These are phyloP conservation scores for Kuraishia ogatae DNA, from an alignment of 805 yeast species.

Conservation along the genomic window DNA sequence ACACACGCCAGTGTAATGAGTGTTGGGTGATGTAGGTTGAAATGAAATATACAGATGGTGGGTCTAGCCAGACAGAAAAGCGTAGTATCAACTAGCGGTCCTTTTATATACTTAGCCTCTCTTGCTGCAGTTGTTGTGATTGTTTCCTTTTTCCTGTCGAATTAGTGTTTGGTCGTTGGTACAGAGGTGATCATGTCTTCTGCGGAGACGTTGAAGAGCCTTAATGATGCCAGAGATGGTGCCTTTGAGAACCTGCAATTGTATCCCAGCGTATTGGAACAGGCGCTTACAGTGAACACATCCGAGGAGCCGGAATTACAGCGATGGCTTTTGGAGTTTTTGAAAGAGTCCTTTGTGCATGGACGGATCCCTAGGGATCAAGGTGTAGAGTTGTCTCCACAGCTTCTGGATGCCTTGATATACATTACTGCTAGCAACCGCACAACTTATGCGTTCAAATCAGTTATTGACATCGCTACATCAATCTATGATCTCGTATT, in stretches of 20 bases:
- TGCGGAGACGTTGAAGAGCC: constrained; percentile 2
- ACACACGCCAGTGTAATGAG: not conserved
- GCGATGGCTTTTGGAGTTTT: constrained; percentile 2
- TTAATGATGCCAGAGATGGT: constrained; percentile 7
- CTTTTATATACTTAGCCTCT: too few relatives aligned
- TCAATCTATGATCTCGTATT: constrained; percentile 34
- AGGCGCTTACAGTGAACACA: not conserved
- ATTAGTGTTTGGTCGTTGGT: not conserved
- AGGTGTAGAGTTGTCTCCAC: not conserved
- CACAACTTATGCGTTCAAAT: not conserved
- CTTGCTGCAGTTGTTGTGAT: not conserved
- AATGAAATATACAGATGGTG: not conserved
- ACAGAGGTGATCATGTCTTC: not conserved
- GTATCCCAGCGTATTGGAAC: constrained; percentile 7
- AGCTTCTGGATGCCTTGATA: constrained; percentile 1
- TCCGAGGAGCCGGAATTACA: not conserved
- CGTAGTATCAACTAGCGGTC: not conserved
- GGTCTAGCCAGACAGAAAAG: not conserved
- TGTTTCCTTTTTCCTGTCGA: not conserved
- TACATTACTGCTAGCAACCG: not conserved
- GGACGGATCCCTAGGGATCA: not conserved
- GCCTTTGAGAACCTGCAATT: constrained; percentile 7
- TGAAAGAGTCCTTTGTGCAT: constrained; percentile 2
- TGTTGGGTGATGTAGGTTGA: not conserved
- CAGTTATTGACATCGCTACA: constrained; percentile 2